Evolutionary conservation across 108 stramenopile species (phyloP).

Genomic region (Fragilariopsis cylindrus): DNA sequence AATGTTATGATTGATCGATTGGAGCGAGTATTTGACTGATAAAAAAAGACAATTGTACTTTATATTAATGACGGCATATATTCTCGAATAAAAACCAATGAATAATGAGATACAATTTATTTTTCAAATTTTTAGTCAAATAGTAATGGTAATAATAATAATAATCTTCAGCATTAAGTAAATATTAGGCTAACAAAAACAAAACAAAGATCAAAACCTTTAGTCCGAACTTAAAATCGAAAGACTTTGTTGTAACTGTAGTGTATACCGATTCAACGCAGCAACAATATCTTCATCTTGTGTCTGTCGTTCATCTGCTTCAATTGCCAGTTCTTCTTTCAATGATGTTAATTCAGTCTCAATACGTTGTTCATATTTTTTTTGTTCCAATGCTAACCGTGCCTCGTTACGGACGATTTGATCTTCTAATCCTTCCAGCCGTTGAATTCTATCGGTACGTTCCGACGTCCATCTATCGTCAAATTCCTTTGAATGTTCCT

Average conservation of each 20-base stretch:
- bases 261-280: slow-evolving; percentile 88
- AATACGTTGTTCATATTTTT: slow-evolving; percentile 65
- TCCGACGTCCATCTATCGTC: slow-evolving; percentile 66
- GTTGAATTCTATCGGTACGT: slow-evolving; percentile 68
- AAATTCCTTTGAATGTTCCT: slow-evolving; percentile 77
- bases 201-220: neutral
- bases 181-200: too few species aligned
- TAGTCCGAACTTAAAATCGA: slow-evolving; percentile 46
- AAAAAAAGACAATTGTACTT: too few species aligned
- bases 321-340: slow-evolving; percentile 62
- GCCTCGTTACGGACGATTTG: slow-evolving; percentile 67
- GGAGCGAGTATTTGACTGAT: too few species aligned
- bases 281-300: slow-evolving; percentile 90
- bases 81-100: too few species aligned
- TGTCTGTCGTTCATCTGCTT: slow-evolving; percentile 72
- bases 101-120: too few species aligned
- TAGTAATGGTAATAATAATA: too few species aligned
- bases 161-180: too few species aligned
- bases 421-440: slow-evolving; percentile 56
- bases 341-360: slow-evolving; percentile 72
- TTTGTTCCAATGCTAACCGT: slow-evolving; percentile 58
- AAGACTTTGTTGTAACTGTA: slow-evolving; percentile 85
- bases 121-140: too few species aligned
- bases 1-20: neutral
- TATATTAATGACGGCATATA: too few species aligned